phyloP scores from a whole-genome alignment of 2,329 filamentous ascomycete genomes.

The Xylariaceae sp. region DNA sequence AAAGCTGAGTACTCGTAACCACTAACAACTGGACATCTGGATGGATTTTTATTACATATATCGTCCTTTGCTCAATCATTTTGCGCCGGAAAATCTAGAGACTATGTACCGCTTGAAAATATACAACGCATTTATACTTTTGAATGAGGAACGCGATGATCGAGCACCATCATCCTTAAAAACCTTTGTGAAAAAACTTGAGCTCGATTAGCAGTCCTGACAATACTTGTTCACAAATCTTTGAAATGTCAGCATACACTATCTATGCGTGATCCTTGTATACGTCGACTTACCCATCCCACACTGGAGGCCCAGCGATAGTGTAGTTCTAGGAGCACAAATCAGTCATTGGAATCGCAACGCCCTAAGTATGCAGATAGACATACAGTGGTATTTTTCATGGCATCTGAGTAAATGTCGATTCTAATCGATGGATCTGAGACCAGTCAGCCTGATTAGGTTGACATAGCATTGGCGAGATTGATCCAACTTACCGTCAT shows the following conservation, averaged over 20 bases:
- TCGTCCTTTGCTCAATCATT: too few species aligned
- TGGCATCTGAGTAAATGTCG: conserved; percentile 45
- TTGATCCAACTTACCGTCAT: conserved; percentile 44
- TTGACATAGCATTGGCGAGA: too few species aligned
- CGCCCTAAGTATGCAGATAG: too few species aligned
- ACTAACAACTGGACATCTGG: too few species aligned
- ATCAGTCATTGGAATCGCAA: background rate
- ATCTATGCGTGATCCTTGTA: background rate
- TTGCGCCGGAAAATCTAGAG: too few species aligned
- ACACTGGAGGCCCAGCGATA: conserved; percentile 47
- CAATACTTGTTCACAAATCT: conserved; percentile 31
- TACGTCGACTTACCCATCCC: conserved; percentile 42
- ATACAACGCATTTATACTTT: too few species aligned
- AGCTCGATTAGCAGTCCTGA: conserved; percentile 14
- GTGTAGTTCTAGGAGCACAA: conserved; percentile 43
- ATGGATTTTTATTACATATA: too few species aligned
- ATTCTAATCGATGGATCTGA: conserved; percentile 47
- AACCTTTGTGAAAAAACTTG: too few species aligned
- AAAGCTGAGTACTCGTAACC: too few species aligned
- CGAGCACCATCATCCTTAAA: too few species aligned
- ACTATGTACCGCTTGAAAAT: too few species aligned
- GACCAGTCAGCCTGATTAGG: conserved; percentile 6
- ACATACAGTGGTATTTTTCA: conserved; percentile 41
- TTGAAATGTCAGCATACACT: background rate
- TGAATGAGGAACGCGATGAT: too few species aligned